A percentile compares a stretch with the other conserved stretches of the same genome.
Evolutionary conservation across 192 early-diverging fungal genomes (phyloP).

Genomic region (Spinellus fusiger): DNA sequence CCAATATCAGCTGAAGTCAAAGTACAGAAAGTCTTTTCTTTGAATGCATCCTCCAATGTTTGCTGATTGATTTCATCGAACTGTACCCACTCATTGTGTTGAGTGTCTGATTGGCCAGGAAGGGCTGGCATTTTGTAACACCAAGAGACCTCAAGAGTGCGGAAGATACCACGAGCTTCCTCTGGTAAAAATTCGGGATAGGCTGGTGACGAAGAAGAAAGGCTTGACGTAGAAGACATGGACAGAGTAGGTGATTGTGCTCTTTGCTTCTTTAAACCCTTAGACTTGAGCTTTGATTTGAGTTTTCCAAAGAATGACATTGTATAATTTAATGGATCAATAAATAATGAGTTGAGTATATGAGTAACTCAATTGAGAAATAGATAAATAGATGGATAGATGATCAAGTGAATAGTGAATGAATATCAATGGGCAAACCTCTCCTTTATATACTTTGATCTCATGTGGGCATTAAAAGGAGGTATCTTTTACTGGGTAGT

Average conservation of each 20-base stretch:
- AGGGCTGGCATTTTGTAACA: background rate
- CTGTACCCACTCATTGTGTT: constrained; percentile 3
- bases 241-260: constrained; percentile 14
- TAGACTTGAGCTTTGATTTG: background rate
- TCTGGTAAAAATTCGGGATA: background rate
- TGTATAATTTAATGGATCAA: too few relatives aligned
- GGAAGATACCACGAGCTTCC: constrained; percentile 18
- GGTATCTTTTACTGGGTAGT: too few relatives aligned
- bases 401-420: too few relatives aligned
- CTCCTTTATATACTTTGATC: too few relatives aligned
- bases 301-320: background rate
- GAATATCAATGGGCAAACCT: too few relatives aligned
- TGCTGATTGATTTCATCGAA: constrained; percentile 9
- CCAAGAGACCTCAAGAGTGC: constrained; percentile 16
- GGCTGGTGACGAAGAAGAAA: constrained; percentile 7
- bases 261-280: too few relatives aligned
- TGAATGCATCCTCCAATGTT: constrained; percentile 1
- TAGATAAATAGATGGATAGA: background rate
- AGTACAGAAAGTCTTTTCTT: background rate
- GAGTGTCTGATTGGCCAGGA: background rate
- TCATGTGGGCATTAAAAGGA: too few relatives aligned
- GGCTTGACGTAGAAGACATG: constrained; percentile 4
- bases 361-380: background rate
- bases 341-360: too few relatives aligned
- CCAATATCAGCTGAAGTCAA: background rate